Percentiles rank a stretch among this genome's conserved stretches.
Evolutionary conservation across 768 basidiomycete genomes (phyloP).

Genomic region (Ramaria sp.): DNA sequence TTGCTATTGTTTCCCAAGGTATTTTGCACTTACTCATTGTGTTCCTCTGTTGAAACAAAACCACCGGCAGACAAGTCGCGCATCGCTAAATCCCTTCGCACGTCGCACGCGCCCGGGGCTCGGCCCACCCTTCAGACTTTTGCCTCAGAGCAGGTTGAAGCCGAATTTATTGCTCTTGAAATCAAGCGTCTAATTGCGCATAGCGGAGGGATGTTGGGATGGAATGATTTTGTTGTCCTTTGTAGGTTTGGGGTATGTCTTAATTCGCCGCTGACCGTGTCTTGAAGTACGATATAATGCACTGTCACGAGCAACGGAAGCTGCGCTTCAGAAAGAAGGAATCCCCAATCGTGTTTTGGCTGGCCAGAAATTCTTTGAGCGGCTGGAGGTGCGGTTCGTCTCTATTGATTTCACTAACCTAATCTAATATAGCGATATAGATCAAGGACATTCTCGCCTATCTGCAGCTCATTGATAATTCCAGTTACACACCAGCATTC

Average conservation of each 20-base stretch:
- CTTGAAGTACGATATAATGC: slow-evolving; percentile 72
- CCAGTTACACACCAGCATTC: slow-evolving; percentile 55
- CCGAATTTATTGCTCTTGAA: slow-evolving; percentile 60
- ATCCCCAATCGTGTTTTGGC: slow-evolving; percentile 70
- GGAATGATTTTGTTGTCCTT: slow-evolving; percentile 78
- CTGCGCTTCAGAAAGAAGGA: slow-evolving; percentile 63
- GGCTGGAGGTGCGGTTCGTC: slow-evolving; percentile 45
- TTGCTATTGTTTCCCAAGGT: slow-evolving; percentile 82
- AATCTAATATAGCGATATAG: slow-evolving; percentile 22
- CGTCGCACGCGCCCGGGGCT: slow-evolving; percentile 53
- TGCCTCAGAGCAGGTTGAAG: slow-evolving; percentile 50
- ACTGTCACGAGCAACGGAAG: slow-evolving; percentile 65
- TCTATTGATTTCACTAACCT: not conserved
- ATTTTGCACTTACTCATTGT: slow-evolving; percentile 2
- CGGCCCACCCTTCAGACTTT: slow-evolving; percentile 48
- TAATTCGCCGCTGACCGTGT: not conserved
- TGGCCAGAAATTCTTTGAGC: slow-evolving; percentile 82
- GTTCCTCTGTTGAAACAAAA: not conserved
- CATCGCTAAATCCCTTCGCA: slow-evolving; percentile 62
- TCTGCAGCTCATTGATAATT: slow-evolving; percentile 74
- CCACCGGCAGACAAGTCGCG: slow-evolving; percentile 51
- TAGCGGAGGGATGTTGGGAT: slow-evolving; percentile 59
- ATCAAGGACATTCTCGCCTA: slow-evolving; percentile 79
- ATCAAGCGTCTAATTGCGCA: slow-evolving; percentile 69
- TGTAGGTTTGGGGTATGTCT: slow-evolving; percentile 31